Base-by-base conservation (phyloP, 2,329 filamentous ascomycete species). In the Penicillium psychrosexuale region DNA sequence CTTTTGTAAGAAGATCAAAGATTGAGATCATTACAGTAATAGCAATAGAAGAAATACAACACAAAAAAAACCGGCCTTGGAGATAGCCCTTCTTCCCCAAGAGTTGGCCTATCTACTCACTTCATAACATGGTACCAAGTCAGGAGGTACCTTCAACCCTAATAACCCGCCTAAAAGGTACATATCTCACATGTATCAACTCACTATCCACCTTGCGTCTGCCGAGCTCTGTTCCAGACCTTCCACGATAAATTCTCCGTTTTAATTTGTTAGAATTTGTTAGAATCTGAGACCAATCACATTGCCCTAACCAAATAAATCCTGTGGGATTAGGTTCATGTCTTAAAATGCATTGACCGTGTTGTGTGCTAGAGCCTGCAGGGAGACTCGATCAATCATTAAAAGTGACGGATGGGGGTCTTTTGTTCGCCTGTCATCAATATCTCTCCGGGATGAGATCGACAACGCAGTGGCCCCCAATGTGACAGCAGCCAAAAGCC, bases 381-480 rank as follows among this genome's bases (percentile, higher is more conserved):
- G 50, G 45, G 31, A 33, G 53, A 62, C 60, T 54, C 54, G 61
- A 63, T 62, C 59, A 59, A 51, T 62, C 61, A 45, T 37, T 36
- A 19, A 44, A 51, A 30, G 8, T 44, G 38, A 44, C 30, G 28
- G 40, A 30, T 34, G 8, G 27, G 34, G 27, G 30, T 30, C 40
- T 57, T 53, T 54, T 52, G 51, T 56, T 58, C 37, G 49, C 51
- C 56, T 62, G 61, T 63, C 58, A 38, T 17, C 17, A 57, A 55
- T 54, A 58, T 53, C 53, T 56, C 38, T 59, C 55, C 51, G 55
- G 52, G 51, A 47, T 31, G 40, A 39, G 66, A 68, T 68, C 66
- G 66, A 68, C 66, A 55, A 44, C 63, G 63, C 66, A 68, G 63
- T 54, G 57, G 50, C 53, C 50, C 49, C 60, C 50, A 31, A 60